Evolutionary conservation across 305 asterid species (phyloP).

Genomic region (Rubia tinctorum): DNA sequence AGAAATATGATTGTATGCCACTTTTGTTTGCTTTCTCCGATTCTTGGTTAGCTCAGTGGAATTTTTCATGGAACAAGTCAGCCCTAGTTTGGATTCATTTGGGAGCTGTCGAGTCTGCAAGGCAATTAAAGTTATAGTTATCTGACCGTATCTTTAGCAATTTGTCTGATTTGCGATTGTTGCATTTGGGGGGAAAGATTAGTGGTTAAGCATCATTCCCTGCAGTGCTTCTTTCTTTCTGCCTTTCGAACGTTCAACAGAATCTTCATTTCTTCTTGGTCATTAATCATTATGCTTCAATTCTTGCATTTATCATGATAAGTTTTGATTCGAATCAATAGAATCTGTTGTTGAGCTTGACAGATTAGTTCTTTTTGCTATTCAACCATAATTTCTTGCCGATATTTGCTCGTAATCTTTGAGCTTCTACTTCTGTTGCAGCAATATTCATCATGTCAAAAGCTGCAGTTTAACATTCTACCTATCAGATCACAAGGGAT

Average conservation of each 20-base stretch:
- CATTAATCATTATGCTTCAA: not conserved
- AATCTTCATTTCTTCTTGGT: not conserved
- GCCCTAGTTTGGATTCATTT: not conserved
- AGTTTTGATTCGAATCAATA: not conserved
- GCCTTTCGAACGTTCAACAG: not conserved
- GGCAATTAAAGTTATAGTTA: not conserved
- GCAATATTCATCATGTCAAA: slow-evolving; percentile 32
- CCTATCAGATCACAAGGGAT: slow-evolving; percentile 35
- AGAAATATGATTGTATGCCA: slow-evolving; percentile 1
- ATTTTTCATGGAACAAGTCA: not conserved
- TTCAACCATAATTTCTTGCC: not conserved
- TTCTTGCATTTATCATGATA: not conserved
- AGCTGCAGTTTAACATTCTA: slow-evolving; percentile 31
- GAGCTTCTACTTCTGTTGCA: slow-evolving; percentile 24
- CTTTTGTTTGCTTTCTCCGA: not conserved
- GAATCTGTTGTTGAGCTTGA: not conserved
- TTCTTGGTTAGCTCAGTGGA: not conserved
- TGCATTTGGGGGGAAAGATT: not conserved
- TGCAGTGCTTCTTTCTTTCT: not conserved
- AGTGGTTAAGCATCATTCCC: not conserved
- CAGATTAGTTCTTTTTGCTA: not conserved
- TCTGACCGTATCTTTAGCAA: not conserved
- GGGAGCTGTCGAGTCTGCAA: not conserved
- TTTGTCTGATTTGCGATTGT: not conserved
- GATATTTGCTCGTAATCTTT: not conserved